phyloP scores from a whole-genome alignment of 257 asterid genomes.

The Phtheirospermum japonicum region DNA sequence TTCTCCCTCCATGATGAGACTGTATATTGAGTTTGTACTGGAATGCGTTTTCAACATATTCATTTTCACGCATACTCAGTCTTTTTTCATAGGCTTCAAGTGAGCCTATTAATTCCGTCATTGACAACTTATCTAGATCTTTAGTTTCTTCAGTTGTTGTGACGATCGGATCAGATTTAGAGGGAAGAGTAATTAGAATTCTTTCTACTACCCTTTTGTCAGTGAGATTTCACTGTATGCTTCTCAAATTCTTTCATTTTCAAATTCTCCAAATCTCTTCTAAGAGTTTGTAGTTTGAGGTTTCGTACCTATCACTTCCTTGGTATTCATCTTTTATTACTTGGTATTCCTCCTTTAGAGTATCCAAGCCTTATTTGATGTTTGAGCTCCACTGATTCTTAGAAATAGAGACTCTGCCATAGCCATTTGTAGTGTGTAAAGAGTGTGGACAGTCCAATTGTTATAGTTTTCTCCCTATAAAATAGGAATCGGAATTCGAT shows the following conservation, averaged over 20 bases:
- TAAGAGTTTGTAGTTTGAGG: background rate
- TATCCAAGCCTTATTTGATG: background rate
- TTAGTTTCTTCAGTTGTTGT: background rate
- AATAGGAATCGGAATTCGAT: too few species aligned
- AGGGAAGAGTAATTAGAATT: background rate
- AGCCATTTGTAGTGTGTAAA: background rate
- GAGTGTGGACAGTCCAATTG: too few species aligned
- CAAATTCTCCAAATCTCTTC: background rate
- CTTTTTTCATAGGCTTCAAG: background rate
- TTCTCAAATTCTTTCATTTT: background rate
- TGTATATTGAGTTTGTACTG: background rate
- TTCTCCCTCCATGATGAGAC: background rate
- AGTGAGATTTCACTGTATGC: background rate
- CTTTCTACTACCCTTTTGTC: background rate
- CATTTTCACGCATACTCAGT: background rate
- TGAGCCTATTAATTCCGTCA: background rate
- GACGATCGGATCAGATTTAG: background rate
- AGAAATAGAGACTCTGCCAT: background rate
- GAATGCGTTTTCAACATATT: background rate
- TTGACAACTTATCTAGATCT: background rate
- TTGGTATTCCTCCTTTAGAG: background rate
- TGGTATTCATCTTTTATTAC: too few species aligned
- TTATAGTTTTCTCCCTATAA: too few species aligned
- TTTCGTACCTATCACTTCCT: background rate
- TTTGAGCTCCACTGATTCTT: background rate